These are phyloP conservation scores for Aspergillus brunneoviolaceus DNA, from an alignment of 2,329 filamentous ascomycete genomes.

Conservation along the genomic window DNA sequence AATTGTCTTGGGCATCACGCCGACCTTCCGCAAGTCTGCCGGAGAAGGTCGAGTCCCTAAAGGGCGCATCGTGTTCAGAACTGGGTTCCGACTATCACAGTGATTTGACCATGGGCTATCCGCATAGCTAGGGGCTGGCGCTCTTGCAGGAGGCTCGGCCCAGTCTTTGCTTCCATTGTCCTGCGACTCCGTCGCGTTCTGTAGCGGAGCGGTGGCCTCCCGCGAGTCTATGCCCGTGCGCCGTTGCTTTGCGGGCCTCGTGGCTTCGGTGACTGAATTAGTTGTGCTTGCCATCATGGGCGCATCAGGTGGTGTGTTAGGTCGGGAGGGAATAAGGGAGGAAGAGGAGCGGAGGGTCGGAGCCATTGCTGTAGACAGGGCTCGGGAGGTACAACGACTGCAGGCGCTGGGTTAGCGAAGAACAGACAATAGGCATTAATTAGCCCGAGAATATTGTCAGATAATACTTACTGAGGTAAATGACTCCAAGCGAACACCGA, in stretches of 20 bases:
- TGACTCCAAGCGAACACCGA: slow-evolving; percentile 27
- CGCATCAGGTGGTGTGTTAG: slow-evolving; percentile 31
- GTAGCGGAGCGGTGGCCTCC: slow-evolving; percentile 24
- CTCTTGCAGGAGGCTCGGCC: slow-evolving; percentile 58
- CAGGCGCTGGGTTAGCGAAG: slow-evolving; percentile 23
- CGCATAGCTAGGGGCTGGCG: slow-evolving; percentile 67
- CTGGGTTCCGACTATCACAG: slow-evolving; percentile 62
- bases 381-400: slow-evolving; percentile 22
- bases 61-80: slow-evolving; percentile 80
- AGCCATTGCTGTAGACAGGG: slow-evolving; percentile 31
- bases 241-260: slow-evolving; percentile 34
- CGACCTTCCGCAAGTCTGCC: slow-evolving; percentile 55
- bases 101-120: slow-evolving; percentile 65
- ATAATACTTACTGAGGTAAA: slow-evolving; percentile 24
- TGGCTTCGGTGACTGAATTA: slow-evolving; percentile 28
- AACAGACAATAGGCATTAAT: slow-evolving; percentile 4
- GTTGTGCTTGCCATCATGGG: slow-evolving; percentile 19
- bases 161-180: slow-evolving; percentile 34
- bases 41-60: slow-evolving; percentile 69
- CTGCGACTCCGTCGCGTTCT: slow-evolving; percentile 10
- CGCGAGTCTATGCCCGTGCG: slow-evolving; percentile 31
- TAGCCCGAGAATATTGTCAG: background rate
- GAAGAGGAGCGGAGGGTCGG: slow-evolving; percentile 37
- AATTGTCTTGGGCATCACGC: slow-evolving; percentile 48
- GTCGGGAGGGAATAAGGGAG: slow-evolving; percentile 31